Percentiles rank a stretch among this genome's conserved stretches.
Conservation (phyloP, 1,284 basidiomycete species). For the Ceratobasidium sp. region DNA sequence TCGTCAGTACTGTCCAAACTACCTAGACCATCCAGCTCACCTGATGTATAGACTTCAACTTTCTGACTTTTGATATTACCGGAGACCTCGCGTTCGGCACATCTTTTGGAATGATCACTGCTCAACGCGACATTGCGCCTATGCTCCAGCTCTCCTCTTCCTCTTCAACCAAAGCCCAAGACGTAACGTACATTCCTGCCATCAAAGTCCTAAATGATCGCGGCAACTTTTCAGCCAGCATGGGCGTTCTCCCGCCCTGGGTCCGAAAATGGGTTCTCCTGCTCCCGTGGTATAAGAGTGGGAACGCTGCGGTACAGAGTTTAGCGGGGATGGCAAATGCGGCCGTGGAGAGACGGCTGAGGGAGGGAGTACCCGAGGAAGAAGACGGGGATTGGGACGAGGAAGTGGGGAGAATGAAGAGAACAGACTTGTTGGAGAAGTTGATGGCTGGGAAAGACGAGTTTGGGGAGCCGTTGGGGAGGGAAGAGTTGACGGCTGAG, state of each 20-base stretch:
- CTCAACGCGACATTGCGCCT: conserved; percentile 77
- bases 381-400: conserved; percentile 49
- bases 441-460: conserved; percentile 80
- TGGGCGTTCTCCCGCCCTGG: conserved; percentile 81
- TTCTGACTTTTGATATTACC: conserved; percentile 90
- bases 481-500: conserved; percentile 85
- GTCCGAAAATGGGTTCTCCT: conserved; percentile 56
- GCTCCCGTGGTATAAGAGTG: conserved; percentile 79
- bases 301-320: conserved; percentile 73
- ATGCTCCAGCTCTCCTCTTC: conserved; percentile 58
- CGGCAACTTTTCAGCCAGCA: conserved; percentile 86
- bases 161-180: conserved; percentile 59
- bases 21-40: neutral
- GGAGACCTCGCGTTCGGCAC: conserved; percentile 85
- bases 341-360: conserved; percentile 78
- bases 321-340: conserved; percentile 84
- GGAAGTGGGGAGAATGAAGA: conserved; percentile 64
- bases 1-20: conserved; percentile 60
- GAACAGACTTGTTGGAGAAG: conserved; percentile 82
- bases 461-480: conserved; percentile 79
- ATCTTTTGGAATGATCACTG: conserved; percentile 88
- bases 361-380: conserved; percentile 11
- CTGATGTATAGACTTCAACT: conserved; percentile 65
- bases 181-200: conserved; percentile 72
- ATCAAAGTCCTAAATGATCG: conserved; percentile 89